Evolutionary conservation across 768 basidiomycete genomes (phyloP).

Genomic region (Trametes sanguinea): DNA sequence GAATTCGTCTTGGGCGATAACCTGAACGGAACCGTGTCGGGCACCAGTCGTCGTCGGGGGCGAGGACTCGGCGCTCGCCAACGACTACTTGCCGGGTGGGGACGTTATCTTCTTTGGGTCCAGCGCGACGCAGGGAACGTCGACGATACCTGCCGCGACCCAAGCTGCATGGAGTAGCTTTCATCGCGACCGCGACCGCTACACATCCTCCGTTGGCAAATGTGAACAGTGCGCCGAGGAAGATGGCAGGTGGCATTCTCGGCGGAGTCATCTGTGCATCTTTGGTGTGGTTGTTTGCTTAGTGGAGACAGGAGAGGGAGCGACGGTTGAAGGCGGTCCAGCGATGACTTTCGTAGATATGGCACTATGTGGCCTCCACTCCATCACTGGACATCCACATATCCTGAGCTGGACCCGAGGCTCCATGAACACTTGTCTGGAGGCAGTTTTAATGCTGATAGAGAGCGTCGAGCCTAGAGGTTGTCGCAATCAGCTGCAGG

Average conservation of each 20-base stretch:
- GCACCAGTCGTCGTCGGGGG: conserved; percentile 48
- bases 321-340: no score
- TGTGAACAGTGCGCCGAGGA: not conserved
- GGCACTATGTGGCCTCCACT: no score
- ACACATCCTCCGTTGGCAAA: conserved; percentile 3
- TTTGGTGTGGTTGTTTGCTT: no score
- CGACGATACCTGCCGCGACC: conserved; percentile 32
- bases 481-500: no score
- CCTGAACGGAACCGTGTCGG: conserved; percentile 56
- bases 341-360: no score
- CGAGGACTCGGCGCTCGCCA: conserved; percentile 47
- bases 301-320: no score
- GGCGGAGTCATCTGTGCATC: not conserved
- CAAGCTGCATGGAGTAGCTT: conserved; percentile 36
- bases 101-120: conserved; percentile 58
- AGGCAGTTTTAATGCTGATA: no score
- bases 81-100: conserved; percentile 51
- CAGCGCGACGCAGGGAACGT: conserved; percentile 30
- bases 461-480: no score
- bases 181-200: conserved; percentile 30
- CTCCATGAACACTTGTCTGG: no score
- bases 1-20: conserved; percentile 71
- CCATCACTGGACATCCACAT: no score
- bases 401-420: no score
- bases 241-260: not conserved